Evolutionary conservation across 1,284 basidiomycete genomes (phyloP).

Genomic region (Apiotrichum porosum): DNA sequence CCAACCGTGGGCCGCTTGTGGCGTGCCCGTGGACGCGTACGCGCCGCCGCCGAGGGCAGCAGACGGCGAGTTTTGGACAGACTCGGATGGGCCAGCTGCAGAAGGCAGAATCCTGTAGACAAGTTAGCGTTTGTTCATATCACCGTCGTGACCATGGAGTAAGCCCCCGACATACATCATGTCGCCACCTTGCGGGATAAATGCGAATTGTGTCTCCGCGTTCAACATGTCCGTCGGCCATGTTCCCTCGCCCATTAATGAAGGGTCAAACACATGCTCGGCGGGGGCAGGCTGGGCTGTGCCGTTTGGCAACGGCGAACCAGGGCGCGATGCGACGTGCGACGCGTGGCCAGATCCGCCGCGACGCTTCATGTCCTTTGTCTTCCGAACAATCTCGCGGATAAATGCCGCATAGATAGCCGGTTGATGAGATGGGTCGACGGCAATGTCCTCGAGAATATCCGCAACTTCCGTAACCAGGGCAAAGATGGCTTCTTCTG

Average conservation of each 20-base stretch:
- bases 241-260: slow-evolving; percentile 28
- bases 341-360: slow-evolving; percentile 15
- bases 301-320: slow-evolving; percentile 12
- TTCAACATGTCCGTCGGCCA: slow-evolving; percentile 33
- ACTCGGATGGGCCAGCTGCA: slow-evolving; percentile 40
- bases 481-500: slow-evolving; percentile 39
- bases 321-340: slow-evolving; percentile 10
- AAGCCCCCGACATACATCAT: slow-evolving; percentile 37
- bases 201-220: slow-evolving; percentile 37
- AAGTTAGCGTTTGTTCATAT: background rate
- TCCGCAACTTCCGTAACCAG: slow-evolving; percentile 67
- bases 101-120: slow-evolving; percentile 38
- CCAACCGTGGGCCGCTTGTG: slow-evolving; percentile 32
- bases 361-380: slow-evolving; percentile 43
- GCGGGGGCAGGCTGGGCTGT: background rate
- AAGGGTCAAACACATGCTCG: slow-evolving; percentile 34
- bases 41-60: slow-evolving; percentile 8
- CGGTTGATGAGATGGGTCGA: slow-evolving; percentile 72
- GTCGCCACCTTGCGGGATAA: slow-evolving; percentile 45
- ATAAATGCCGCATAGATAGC: slow-evolving; percentile 81
- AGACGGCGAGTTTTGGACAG: slow-evolving; percentile 36
- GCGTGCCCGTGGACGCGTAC: slow-evolving; percentile 15
- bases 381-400: slow-evolving; percentile 56
- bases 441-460: slow-evolving; percentile 67
- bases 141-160: too few relatives aligned